These are phyloP conservation scores for Paxillus rubicundulus DNA, from an alignment of 768 basidiomycete species.

Conservation along the genomic window DNA sequence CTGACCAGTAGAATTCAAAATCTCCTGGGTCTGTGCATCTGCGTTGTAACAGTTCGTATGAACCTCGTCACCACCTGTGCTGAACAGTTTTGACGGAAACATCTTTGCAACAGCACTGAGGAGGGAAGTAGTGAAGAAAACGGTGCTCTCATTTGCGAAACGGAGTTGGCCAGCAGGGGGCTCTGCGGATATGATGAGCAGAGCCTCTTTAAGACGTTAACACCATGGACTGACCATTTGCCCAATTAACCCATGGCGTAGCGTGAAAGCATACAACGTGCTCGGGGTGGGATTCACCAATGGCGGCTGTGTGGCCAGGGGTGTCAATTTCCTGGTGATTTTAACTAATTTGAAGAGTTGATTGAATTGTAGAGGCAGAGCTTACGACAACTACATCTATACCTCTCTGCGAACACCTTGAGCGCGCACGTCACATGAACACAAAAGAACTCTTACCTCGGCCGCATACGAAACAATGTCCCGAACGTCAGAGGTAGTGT, in stretches of 20 bases:
- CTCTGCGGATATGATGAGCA: not conserved
- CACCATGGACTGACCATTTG: constrained; percentile 32
- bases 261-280: constrained; percentile 58
- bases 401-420: constrained; percentile 43
- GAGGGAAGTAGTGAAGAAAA: constrained; percentile 51
- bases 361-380: not conserved
- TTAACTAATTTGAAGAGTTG: not conserved
- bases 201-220: not conserved
- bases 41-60: constrained; percentile 59
- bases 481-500: constrained; percentile 46
- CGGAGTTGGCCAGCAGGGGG: constrained; percentile 79
- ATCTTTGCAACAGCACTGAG: constrained; percentile 48
- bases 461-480: constrained; percentile 63
- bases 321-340: constrained; percentile 65
- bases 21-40: constrained; percentile 56
- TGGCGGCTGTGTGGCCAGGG: constrained; percentile 70
- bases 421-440: not conserved
- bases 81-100: constrained; percentile 56
- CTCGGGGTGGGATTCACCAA: constrained; percentile 63
- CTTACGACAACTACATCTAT: constrained; percentile 57
- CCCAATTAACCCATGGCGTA: constrained; percentile 54
- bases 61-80: constrained; percentile 77
- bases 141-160: constrained; percentile 52
- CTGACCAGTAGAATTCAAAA: constrained; percentile 38
- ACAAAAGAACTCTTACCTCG: constrained; percentile 44